These are phyloP conservation scores for Austroboletus festivus DNA, from an alignment of 768 basidiomycete species.

Conservation along the genomic window DNA sequence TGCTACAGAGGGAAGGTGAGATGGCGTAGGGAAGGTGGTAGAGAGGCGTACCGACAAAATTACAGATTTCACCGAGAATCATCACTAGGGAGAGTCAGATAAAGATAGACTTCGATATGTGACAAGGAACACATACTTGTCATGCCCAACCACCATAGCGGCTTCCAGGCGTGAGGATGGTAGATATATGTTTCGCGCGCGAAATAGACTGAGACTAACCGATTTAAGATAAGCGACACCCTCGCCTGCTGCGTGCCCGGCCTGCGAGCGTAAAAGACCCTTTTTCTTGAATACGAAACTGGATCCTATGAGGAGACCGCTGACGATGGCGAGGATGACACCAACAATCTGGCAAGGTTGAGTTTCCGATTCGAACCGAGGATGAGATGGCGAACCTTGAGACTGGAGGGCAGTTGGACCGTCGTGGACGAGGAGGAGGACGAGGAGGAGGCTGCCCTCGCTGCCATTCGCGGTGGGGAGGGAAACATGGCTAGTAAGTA, in stretches of 20 bases:
- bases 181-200: conserved; percentile 9
- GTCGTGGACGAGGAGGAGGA: conserved; percentile 36
- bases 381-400: conserved; percentile 41
- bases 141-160: conserved; percentile 96
- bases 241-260: conserved; percentile 74
- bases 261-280: conserved; percentile 76
- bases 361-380: background rate
- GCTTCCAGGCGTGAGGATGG: conserved; percentile 35
- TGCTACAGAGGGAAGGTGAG: conserved; percentile 35
- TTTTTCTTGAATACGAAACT: conserved; percentile 99
- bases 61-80: conserved; percentile 88
- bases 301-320: conserved; percentile 86
- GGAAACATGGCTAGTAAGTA: conserved; percentile 7
- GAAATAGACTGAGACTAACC: conserved; percentile 43
- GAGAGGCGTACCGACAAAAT: conserved; percentile 66
- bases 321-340: conserved; percentile 68
- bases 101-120: background rate
- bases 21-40: background rate
- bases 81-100: conserved; percentile 56
- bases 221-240: conserved; percentile 96
- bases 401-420: conserved; percentile 39
- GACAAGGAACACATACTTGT: conserved; percentile 42
- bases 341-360: conserved; percentile 58
- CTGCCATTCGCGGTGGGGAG: conserved; percentile 4
- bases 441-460: conserved; percentile 36